Percentiles rank a stretch among this genome's conserved stretches.
Evolutionary conservation across 164 flowering plant species (phyloP).

Genomic region (Magnolia sinica): DNA sequence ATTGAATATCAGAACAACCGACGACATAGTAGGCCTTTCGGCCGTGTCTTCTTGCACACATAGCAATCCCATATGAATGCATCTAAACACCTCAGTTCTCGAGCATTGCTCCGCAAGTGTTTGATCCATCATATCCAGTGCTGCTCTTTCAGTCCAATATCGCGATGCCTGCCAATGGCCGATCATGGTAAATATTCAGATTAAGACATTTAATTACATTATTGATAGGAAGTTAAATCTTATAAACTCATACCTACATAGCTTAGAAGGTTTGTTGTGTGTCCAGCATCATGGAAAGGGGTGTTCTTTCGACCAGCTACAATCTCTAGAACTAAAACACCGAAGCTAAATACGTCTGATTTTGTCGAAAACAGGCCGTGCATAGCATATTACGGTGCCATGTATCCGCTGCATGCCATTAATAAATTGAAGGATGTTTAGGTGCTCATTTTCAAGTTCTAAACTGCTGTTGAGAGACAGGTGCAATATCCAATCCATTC

Average conservation of each 20-base stretch:
- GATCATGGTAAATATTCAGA: not conserved
- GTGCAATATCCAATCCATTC: no score
- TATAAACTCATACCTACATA: not conserved
- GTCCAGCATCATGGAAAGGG: not conserved
- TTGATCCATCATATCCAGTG: slow-evolving; percentile 7
- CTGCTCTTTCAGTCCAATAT: slow-evolving; percentile 7
- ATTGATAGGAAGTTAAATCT: not conserved
- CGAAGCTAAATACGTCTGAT: slow-evolving; percentile 16
- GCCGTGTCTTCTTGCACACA: slow-evolving; percentile 11
- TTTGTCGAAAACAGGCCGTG: slow-evolving; percentile 8
- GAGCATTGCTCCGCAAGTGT: not conserved
- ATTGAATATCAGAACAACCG: slow-evolving; percentile 2
- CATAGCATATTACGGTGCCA: slow-evolving; percentile 12
- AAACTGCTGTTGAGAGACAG: no score
- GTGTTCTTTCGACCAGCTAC: slow-evolving; percentile 12
- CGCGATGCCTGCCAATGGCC: slow-evolving; percentile 10
- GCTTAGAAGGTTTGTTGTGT: slow-evolving; percentile 1
- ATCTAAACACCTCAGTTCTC: not conserved
- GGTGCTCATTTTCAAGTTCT: no score
- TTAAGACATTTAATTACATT: not conserved
- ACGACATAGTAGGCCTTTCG: slow-evolving; percentile 9
- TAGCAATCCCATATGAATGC: slow-evolving; percentile 10
- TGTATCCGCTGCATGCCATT: slow-evolving; percentile 11
- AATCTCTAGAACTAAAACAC: slow-evolving; percentile 16
- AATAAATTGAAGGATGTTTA: no score